Conservation (phyloP, 164 flowering plant genomes). For the Dillenia suffruticosa region DNA sequence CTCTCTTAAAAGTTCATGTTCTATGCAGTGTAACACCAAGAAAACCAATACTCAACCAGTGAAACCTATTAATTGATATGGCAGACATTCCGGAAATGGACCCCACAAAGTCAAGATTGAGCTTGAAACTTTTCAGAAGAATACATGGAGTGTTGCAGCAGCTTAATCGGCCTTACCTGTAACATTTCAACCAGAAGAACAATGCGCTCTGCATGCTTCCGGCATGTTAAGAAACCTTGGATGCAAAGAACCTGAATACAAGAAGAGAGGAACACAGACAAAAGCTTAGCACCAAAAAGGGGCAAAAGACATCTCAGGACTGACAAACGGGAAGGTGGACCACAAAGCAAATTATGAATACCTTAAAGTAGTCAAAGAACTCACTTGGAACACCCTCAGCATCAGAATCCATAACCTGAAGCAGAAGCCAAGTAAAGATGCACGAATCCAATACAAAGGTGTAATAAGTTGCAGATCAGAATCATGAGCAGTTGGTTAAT, state of each 20-base stretch:
- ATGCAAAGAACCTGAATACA: slow-evolving; percentile 84
- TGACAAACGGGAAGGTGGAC: not conserved
- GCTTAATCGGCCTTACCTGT: slow-evolving; percentile 51
- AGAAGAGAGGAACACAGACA: slow-evolving; percentile 1
- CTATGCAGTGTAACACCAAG: too few species aligned
- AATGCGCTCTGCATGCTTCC: slow-evolving; percentile 98
- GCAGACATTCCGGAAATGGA: too few species aligned
- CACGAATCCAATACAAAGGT: too few species aligned
- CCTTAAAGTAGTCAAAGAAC: slow-evolving; percentile 97
- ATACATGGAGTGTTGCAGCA: not conserved
- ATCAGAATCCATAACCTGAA: slow-evolving; percentile 99
- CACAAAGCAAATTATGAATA: slow-evolving; percentile 12
- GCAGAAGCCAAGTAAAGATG: too few species aligned
- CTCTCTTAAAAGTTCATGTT: too few species aligned
- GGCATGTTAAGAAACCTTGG: slow-evolving; percentile 96
- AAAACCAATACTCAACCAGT: too few species aligned
- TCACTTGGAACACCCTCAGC: slow-evolving; percentile 99
- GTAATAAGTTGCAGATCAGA: too few species aligned
- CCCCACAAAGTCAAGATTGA: too few species aligned
- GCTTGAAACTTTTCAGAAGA: not conserved
- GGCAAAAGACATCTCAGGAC: not conserved
- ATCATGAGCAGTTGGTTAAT: too few species aligned
- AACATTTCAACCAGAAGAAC: slow-evolving; percentile 98
- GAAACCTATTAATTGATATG: too few species aligned
- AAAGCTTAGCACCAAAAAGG: not conserved